phyloP scores from a whole-genome alignment of 2,329 filamentous ascomycete species.

The Aureobasidium subglaciale region DNA sequence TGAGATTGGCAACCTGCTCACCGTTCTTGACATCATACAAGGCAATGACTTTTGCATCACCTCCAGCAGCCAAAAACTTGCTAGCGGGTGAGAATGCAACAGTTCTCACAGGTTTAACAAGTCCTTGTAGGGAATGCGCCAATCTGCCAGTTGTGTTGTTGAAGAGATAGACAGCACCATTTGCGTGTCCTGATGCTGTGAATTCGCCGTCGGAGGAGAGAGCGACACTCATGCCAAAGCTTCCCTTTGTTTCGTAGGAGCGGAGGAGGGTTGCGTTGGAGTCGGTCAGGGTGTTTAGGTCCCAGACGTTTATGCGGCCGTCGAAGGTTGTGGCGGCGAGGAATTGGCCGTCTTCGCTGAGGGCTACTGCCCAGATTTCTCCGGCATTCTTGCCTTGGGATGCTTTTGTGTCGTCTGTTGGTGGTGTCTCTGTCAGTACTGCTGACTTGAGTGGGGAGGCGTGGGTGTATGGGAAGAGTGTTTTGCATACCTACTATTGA shows the following conservation, averaged over 20 bases:
- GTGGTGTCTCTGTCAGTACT: background rate
- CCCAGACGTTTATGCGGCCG: conserved; percentile 85
- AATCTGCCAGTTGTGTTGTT: conserved; percentile 84
- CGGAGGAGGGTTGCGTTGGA: conserved; percentile 50
- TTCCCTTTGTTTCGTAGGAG: conserved; percentile 86
- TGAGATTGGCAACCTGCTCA: conserved; percentile 81
- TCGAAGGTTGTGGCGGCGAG: conserved; percentile 83
- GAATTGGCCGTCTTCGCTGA: conserved; percentile 77
- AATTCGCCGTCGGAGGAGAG: conserved; percentile 71
- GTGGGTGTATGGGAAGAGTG: background rate
- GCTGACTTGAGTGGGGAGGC: background rate
- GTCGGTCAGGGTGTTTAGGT: conserved; percentile 37
- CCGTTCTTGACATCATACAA: conserved; percentile 89
- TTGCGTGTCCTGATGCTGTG: conserved; percentile 89
- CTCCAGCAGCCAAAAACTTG: conserved; percentile 78
- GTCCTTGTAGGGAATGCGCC: conserved; percentile 78
- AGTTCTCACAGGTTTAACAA: conserved; percentile 78
- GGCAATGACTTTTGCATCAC: conserved; percentile 80
- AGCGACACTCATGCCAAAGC: conserved; percentile 84
- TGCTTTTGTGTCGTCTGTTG: conserved; percentile 44
- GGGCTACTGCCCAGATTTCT: conserved; percentile 78
- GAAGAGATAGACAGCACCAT: conserved; percentile 87
- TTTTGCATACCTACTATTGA: conserved; percentile 37
- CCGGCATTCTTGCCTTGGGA: conserved; percentile 39
- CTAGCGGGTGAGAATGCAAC: conserved; percentile 83